phyloP scores from a whole-genome alignment of 257 asterid species.

The Cordia subcordata region DNA sequence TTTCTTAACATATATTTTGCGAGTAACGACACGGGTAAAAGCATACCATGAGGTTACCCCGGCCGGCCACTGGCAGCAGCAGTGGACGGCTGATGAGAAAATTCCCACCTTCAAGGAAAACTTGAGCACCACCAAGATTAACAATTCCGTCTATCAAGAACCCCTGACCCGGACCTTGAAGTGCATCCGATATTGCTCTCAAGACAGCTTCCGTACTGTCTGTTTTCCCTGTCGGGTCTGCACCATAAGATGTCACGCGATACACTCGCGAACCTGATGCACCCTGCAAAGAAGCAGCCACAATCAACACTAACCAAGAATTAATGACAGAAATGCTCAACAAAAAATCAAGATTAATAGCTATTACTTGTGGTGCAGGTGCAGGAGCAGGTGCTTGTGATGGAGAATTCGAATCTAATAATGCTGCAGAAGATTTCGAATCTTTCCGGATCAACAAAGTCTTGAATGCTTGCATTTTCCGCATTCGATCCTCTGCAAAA shows the following conservation, averaged over 20 bases:
- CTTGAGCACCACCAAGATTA: constrained; percentile 82
- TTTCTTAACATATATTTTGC: too few relatives aligned
- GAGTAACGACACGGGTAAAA: too few relatives aligned
- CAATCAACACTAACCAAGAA: background rate
- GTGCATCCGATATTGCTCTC: constrained; percentile 62
- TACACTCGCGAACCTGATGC: constrained; percentile 31
- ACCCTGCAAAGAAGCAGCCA: constrained; percentile 17
- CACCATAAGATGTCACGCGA: constrained; percentile 71
- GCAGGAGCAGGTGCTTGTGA: constrained; percentile 12
- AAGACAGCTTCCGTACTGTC: constrained; percentile 74
- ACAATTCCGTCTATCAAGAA: constrained; percentile 45
- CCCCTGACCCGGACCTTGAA: constrained; percentile 51
- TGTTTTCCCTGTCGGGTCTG: constrained; percentile 68
- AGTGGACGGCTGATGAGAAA: constrained; percentile 74
- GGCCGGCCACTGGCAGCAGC: constrained; percentile 53
- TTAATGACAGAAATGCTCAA: too few relatives aligned
- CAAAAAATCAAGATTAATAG: too few relatives aligned
- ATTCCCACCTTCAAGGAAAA: constrained; percentile 84
- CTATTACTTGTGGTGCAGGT: constrained; percentile 12
- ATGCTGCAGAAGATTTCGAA: constrained; percentile 14
- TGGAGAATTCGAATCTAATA: background rate
- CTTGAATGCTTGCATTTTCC: constrained; percentile 17
- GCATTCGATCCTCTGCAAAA: constrained; percentile 9
- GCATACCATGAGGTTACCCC: constrained; percentile 70
- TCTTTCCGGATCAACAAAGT: constrained; percentile 23